Conservation (phyloP, 208 protist genomes). For the Trypanosoma cruzi region DNA sequence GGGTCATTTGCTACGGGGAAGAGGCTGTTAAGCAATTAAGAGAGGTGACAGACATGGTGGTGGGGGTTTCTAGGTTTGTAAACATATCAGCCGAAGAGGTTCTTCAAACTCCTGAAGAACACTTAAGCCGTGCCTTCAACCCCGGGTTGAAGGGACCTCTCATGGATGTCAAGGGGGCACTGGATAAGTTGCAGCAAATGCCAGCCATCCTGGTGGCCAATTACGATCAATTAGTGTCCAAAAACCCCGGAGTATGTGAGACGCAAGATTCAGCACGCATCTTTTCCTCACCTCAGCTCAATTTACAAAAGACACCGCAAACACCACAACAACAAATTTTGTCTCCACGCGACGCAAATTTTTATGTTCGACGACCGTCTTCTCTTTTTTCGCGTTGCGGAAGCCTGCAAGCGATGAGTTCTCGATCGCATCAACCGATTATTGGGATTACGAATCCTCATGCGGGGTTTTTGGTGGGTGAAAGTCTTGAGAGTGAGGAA, state of each 20-base stretch:
- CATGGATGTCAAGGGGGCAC: constrained; percentile 6
- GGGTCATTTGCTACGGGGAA: not conserved
- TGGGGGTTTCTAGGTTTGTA: constrained; percentile 13
- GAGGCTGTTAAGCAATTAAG: not conserved
- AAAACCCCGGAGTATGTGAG: not conserved
- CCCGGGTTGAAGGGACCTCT: not conserved
- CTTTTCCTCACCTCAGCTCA: constrained; percentile 7
- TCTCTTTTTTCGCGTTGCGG: constrained; percentile 17
- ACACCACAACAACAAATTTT: not conserved
- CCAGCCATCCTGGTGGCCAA: constrained; percentile 6
- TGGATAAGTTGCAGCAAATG: constrained; percentile 6
- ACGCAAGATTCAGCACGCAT: constrained; percentile 4
- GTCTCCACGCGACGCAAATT: not conserved
- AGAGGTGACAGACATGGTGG: not conserved
- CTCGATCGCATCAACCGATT: not conserved
- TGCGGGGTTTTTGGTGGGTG: not conserved
- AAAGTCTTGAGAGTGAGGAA: constrained; percentile 22
- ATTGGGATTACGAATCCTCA: constrained; percentile 1
- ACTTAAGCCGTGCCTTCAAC: not conserved
- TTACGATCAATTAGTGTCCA: constrained; percentile 1
- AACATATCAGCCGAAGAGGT: constrained; percentile 11
- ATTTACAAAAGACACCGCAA: constrained; percentile 3
- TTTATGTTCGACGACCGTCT: constrained; percentile 21
- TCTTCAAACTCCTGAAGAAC: not conserved
- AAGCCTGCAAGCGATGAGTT: not conserved